Evolutionary conservation across 2,329 filamentous ascomycete genomes (phyloP), one percentile per base, ranked within the genome.

Genomic region (Xylariaceae sp.): DNA sequence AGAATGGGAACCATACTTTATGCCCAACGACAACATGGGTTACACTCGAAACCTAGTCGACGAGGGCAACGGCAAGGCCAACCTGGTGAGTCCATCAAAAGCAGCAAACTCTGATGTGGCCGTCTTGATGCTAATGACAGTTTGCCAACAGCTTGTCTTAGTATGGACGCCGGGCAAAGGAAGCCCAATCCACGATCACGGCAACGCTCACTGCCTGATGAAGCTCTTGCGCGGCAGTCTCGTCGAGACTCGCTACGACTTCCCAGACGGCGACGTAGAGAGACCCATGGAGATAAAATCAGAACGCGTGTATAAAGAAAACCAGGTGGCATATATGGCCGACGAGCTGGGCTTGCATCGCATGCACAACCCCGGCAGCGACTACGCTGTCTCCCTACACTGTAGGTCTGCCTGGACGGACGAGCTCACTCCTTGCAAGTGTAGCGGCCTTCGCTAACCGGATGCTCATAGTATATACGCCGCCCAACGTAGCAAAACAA

Each of bases 11-110:
- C 71, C 70, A 46, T 95, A 86, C 63, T 85, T 85, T 18, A 74
- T 90, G 52, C 74, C 73, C n/a, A 83, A 94, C 54, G 52, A 66
- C 13, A 79, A 71, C 47, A 72, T 81, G 53, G 74, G 76, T 1
- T 96, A 95, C 61, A 95, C 89, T 9, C 70, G 89, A 39, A 95
- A 95, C 58, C 74, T 95, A 3, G 88, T 96, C 31, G 87, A 94
- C 55, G 83, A 88, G 58, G 87, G 88, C 3, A 95, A 95, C 52
- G 88, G 80, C 9, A 72, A 73, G 48, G 69, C 67, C 54, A 74
- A 74, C 51, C 50, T 74, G 50, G 70, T 74, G 60, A 48, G 67
- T 51, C 17, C 37, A 38, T 34, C 36, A 14, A n/a, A 9, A 12
- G 17, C 21, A 32, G n/a, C 9, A 12, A 11, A 15, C 14, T 18